Percentiles rank a stretch among this genome's conserved stretches.
phyloP scores from a whole-genome alignment of 1,139 yeast genomes.

The Keqinozyma sinolaborantium region DNA sequence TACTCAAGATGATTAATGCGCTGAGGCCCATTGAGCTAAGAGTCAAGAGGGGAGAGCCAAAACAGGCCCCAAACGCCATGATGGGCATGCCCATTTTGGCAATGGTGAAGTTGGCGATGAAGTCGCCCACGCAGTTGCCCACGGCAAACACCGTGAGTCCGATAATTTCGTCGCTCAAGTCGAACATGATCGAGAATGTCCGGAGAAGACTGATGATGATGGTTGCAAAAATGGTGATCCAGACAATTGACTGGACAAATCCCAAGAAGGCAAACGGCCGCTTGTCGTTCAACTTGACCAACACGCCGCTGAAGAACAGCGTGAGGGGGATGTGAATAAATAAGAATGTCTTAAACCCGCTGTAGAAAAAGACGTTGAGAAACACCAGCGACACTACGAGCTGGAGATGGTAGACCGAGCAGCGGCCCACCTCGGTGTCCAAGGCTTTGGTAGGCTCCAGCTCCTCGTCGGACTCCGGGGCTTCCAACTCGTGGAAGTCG shows the following conservation, averaged over 20 bases:
- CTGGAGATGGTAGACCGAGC: neutral
- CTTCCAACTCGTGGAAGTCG: neutral
- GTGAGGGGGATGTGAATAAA: neutral
- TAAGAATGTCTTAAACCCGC: neutral
- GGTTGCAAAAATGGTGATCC: constrained; percentile 76
- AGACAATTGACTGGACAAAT: constrained; percentile 62
- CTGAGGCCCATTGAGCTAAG: constrained; percentile 50
- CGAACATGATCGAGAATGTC: constrained; percentile 55
- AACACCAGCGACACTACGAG: neutral
- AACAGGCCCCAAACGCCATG: constrained; percentile 93
- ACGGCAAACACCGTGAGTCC: constrained; percentile 88
- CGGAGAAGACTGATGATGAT: constrained; percentile 70
- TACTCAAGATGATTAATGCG: constrained; percentile 50
- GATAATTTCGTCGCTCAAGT: constrained; percentile 73
- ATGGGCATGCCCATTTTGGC: constrained; percentile 85
- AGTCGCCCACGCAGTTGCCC: constrained; percentile 90
- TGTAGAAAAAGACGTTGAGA: neutral
- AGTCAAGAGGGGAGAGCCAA: constrained; percentile 80
- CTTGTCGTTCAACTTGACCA: constrained; percentile 4
- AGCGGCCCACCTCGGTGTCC: neutral
- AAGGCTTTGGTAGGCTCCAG: neutral
- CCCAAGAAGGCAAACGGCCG: constrained; percentile 44
- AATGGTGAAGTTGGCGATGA: constrained; percentile 79
- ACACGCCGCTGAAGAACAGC: neutral
- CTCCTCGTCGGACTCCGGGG: neutral